phyloP scores from a whole-genome alignment of 352 stramenopile genomes.

The Globisporangium alternatum region DNA sequence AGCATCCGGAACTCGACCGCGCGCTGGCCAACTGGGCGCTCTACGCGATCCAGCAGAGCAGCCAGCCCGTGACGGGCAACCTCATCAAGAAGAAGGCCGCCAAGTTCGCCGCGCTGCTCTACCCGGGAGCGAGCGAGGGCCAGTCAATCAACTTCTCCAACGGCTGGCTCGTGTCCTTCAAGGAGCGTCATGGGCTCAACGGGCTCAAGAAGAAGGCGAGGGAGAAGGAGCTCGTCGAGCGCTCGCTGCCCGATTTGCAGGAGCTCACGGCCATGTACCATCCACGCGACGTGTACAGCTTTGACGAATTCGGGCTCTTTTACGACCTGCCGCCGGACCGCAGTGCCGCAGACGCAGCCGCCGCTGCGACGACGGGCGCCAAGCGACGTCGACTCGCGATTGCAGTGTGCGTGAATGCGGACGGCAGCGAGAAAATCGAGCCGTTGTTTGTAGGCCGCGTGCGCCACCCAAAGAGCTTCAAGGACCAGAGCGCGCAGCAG shows the following conservation, averaged over 20 bases:
- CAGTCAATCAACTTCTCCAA: slow-evolving; percentile 41
- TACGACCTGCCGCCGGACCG: slow-evolving; percentile 17
- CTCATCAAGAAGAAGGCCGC: slow-evolving; percentile 36
- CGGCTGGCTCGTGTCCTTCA: slow-evolving; percentile 53
- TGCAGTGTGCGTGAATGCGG: slow-evolving; percentile 14
- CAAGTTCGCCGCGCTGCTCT: slow-evolving; percentile 36
- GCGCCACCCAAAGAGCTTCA: slow-evolving; percentile 14
- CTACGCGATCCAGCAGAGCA: slow-evolving; percentile 25
- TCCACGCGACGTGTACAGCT: slow-evolving; percentile 20
- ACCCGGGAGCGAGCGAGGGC: neutral
- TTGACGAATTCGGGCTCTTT: slow-evolving; percentile 25
- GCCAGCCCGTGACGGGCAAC: slow-evolving; percentile 20
- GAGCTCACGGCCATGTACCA: slow-evolving; percentile 11
- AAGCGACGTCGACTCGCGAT: slow-evolving; percentile 16
- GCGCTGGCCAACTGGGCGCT: slow-evolving; percentile 43
- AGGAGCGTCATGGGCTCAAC: slow-evolving; percentile 34
- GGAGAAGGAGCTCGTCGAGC: slow-evolving; percentile 3
- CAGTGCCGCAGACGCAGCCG: neutral
- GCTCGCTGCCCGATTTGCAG: slow-evolving; percentile 12
- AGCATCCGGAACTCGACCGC: slow-evolving; percentile 50
- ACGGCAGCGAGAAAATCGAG: slow-evolving; percentile 18
- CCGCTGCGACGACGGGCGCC: neutral
- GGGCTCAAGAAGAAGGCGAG: neutral
- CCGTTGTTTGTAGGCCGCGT: slow-evolving; percentile 19
- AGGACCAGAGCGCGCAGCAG: slow-evolving; percentile 5